Percentiles rank a stretch among this genome's conserved stretches.
Evolutionary conservation across 2,329 filamentous ascomycete species (phyloP).

Genomic region (Trichophyton benhamiae): DNA sequence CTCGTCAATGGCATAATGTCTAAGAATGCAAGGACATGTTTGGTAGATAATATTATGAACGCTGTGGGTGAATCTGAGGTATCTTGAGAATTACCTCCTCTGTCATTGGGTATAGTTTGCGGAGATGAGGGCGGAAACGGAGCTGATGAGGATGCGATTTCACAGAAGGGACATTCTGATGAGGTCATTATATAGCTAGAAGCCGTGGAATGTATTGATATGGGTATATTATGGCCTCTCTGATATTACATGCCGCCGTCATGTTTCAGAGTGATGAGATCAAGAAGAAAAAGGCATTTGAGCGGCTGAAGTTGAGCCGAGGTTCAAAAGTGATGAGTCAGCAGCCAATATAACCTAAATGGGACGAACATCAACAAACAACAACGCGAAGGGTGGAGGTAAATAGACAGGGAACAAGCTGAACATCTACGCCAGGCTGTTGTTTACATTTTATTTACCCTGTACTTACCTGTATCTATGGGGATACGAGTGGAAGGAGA

Average conservation of each 20-base stretch:
- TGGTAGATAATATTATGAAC: slow-evolving; percentile 63
- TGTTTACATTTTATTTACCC: background rate
- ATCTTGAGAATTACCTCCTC: slow-evolving; percentile 7
- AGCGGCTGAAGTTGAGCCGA: background rate
- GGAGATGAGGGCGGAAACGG: slow-evolving; percentile 20
- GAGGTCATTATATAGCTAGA: background rate
- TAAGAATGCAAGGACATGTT: slow-evolving; percentile 69
- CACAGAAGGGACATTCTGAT: slow-evolving; percentile 44
- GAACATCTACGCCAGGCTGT: background rate
- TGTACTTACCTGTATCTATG: too few species aligned
- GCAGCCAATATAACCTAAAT: background rate
- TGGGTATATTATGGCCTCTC: background rate
- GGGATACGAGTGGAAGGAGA: too few species aligned
- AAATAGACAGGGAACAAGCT: background rate
- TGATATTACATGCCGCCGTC: background rate
- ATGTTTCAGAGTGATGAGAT: background rate
- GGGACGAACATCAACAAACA: slow-evolving; percentile 1
- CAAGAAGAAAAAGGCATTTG: background rate
- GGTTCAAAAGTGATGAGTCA: background rate
- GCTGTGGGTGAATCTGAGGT: slow-evolving; percentile 10
- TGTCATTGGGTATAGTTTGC: slow-evolving; percentile 13
- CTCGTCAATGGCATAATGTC: slow-evolving; percentile 80
- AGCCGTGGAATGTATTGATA: background rate
- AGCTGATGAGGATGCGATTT: slow-evolving; percentile 42
- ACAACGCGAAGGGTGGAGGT: background rate